Evolutionary conservation across 306 rosid species (phyloP), one percentile per base, ranked within the genome.

Genomic region (Fragaria vesca): DNA sequence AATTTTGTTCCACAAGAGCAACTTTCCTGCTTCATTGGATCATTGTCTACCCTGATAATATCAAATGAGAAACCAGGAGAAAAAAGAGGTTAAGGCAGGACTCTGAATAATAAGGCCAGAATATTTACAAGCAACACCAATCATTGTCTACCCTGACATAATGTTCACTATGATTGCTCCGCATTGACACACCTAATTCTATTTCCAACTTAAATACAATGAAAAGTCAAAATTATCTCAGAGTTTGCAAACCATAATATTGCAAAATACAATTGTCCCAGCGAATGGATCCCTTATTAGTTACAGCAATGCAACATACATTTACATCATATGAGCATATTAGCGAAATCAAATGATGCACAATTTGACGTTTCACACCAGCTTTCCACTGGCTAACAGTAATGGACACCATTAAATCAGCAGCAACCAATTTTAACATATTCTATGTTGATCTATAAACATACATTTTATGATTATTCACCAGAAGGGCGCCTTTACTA

Each of bases 21-120:
- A 58, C 54, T 42, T 73, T 79, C 83, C 42, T 63, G 77, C 78
- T 62, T 76, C 8, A 38, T 73, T 69, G 77, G 81, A 78, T 81
- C 83, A 76, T 57, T 36, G 67, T 84, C 89, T 77, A 84, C 51
- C 89, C 96, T 93, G 86, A 86, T 83, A 45, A 81, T 54, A 78
- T 84, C 73, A 61, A 67, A 47, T 32, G 43, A 73, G 12, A 34
- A 57, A 50, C 72, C 58, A 15, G n/a, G 45, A 13, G 21, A 28
- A 47, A 63, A 79, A 62, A 21, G 9, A 66, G 30, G 46, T n/a
- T 9, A 51, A 48, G 42, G 6, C 8, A 17, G 43, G 4, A 74
- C 54, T 34, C 18, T 52, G 18, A 57, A 34, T 12, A 52, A 10
- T 18, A 34, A 18, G 38, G 20, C 5, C 28, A 3, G 18, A 28